Percentiles rank a stretch among this genome's conserved stretches.
These are phyloP conservation scores for Dalbergia cultrata DNA, from an alignment of 306 rosid species.

Conservation along the genomic window DNA sequence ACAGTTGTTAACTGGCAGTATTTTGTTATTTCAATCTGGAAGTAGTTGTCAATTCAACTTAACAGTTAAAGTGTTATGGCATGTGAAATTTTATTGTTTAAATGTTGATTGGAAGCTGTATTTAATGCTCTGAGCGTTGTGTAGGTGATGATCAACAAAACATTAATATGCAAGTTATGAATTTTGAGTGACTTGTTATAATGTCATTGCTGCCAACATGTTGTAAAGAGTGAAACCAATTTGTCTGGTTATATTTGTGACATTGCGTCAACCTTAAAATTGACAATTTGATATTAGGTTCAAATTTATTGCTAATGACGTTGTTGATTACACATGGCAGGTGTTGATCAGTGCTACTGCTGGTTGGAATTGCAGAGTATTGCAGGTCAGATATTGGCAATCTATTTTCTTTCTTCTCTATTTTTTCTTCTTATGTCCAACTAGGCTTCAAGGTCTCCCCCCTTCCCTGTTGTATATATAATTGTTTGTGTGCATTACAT, in stretches of 20 bases:
- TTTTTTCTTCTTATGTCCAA: slow-evolving; percentile 33
- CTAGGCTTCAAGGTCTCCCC: slow-evolving; percentile 39
- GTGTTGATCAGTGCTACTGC: slow-evolving; percentile 24
- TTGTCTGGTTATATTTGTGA: slow-evolving; percentile 11
- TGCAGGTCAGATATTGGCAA: slow-evolving; percentile 40
- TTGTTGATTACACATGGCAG: slow-evolving; percentile 46
- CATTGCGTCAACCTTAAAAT: neutral
- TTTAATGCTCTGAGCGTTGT: neutral
- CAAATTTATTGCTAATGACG: slow-evolving; percentile 20
- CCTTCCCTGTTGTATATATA: slow-evolving; percentile 44
- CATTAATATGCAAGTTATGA: neutral
- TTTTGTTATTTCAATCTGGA: neutral
- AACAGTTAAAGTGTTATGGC: neutral
- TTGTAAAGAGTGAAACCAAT: neutral
- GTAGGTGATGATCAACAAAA: neutral
- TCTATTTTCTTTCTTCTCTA: slow-evolving; percentile 33
- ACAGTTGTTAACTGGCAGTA: neutral
- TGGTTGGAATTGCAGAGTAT: slow-evolving; percentile 31
- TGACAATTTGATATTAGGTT: neutral
- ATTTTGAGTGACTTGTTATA: neutral
- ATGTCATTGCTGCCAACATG: slow-evolving; percentile 4
- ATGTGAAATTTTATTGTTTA: slow-evolving; percentile 11
- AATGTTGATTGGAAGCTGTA: slow-evolving; percentile 3
- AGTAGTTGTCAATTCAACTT: slow-evolving; percentile 10
- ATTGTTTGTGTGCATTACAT: slow-evolving; percentile 41